These are phyloP conservation scores for Hypoxylon sp. DNA, from an alignment of 2,329 filamentous ascomycete genomes.

Conservation along the genomic window DNA sequence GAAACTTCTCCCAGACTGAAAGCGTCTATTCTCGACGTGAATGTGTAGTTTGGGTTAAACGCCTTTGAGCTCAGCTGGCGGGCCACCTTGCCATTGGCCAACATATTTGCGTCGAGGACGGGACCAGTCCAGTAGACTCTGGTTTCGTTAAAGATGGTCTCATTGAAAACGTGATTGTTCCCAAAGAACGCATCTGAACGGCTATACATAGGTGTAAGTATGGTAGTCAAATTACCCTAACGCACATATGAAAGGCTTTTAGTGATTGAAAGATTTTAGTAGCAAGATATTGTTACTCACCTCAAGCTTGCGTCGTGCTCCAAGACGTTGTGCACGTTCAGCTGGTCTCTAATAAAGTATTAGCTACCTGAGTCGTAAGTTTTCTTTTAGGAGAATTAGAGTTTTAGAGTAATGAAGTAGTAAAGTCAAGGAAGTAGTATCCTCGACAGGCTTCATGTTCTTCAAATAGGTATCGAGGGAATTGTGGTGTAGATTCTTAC, in stretches of 20 bases:
- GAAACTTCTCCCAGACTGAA: slow-evolving; percentile 67
- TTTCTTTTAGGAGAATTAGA: background rate
- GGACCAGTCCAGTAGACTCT: slow-evolving; percentile 62
- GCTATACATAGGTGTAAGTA: slow-evolving; percentile 47
- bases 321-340: slow-evolving; percentile 63
- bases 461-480: background rate
- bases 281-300: slow-evolving; percentile 42
- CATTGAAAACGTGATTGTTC: slow-evolving; percentile 67
- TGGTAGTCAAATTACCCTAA: background rate
- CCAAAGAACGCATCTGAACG: slow-evolving; percentile 66
- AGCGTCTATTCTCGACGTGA: slow-evolving; percentile 58
- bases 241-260: background rate
- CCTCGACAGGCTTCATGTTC: background rate
- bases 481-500: slow-evolving; percentile 20
- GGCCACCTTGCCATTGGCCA: slow-evolving; percentile 56
- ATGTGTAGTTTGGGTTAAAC: slow-evolving; percentile 62
- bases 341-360: slow-evolving; percentile 53
- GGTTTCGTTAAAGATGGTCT: slow-evolving; percentile 64
- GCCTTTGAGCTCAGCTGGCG: slow-evolving; percentile 35
- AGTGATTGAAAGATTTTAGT: background rate
- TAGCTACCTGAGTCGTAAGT: background rate
- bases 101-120: slow-evolving; percentile 58
- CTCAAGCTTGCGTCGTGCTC: slow-evolving; percentile 65
- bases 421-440: slow-evolving; percentile 23
- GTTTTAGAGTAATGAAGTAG: background rate